phyloP scores from a whole-genome alignment of 352 stramenopile species.

The Blastocystis sp. region DNA sequence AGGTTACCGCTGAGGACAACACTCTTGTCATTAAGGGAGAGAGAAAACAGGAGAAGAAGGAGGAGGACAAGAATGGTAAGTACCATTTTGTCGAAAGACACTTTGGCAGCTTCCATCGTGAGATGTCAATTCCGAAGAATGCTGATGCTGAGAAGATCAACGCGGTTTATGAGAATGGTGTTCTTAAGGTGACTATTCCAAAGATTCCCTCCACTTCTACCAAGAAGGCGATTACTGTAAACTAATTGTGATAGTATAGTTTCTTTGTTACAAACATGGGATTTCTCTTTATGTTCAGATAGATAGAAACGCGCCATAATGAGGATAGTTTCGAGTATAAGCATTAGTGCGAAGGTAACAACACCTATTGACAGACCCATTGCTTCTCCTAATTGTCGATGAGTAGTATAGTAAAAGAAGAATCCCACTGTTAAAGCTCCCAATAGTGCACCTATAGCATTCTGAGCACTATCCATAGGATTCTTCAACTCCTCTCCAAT shows the following conservation, averaged over 20 bases:
- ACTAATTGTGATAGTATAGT: neutral
- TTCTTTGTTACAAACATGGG: too few species aligned
- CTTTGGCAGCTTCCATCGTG: slow-evolving; percentile 24
- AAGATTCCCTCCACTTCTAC: neutral
- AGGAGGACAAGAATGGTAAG: neutral
- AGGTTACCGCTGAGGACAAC: slow-evolving; percentile 26
- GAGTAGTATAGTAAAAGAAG: neutral
- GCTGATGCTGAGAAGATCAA: neutral
- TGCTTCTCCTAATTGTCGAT: neutral
- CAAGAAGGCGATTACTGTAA: slow-evolving; percentile 53
- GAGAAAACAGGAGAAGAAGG: slow-evolving; percentile 41
- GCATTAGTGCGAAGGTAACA: slow-evolving; percentile 3
- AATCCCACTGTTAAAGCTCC: slow-evolving; percentile 6
- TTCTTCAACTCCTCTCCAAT: slow-evolving; percentile 5
- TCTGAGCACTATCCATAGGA: slow-evolving; percentile 20
- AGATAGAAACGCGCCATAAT: slow-evolving; percentile 32
- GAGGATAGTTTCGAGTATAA: neutral
- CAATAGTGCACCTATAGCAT: neutral
- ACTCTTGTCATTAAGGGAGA: slow-evolving; percentile 33
- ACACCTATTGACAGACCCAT: neutral
- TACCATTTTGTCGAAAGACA: slow-evolving; percentile 43
- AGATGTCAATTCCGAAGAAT: slow-evolving; percentile 28
- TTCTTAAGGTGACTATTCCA: neutral
- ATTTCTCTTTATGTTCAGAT: neutral
- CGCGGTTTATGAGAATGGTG: slow-evolving; percentile 33